A percentile compares a stretch with the other conserved stretches of the same genome.
phyloP scores from a whole-genome alignment of 352 stramenopile genomes.

The Phytopythium vexans region DNA sequence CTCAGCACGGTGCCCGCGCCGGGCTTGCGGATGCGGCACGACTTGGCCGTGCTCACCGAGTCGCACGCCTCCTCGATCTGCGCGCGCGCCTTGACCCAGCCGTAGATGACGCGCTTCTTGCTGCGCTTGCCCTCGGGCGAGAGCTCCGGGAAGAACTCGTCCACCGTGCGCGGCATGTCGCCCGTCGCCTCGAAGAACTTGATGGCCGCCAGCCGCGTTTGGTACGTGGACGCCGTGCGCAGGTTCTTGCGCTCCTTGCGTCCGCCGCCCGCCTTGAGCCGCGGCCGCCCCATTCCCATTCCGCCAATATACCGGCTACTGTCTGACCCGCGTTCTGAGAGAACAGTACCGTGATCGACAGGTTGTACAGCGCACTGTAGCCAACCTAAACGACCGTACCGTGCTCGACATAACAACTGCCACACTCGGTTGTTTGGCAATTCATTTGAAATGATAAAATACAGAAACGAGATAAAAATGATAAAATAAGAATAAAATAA shows the following conservation, averaged over 20 bases:
- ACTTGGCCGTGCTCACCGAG: constrained; percentile 26
- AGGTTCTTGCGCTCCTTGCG: constrained; percentile 30
- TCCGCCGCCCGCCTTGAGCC: constrained; percentile 19
- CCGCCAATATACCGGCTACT: background rate
- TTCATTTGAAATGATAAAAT: too few species aligned
- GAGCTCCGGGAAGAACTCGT: constrained; percentile 23
- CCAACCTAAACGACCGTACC: too few species aligned
- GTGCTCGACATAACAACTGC: too few species aligned
- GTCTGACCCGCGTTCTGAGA: background rate
- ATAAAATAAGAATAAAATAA: too few species aligned
- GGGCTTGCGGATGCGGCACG: constrained; percentile 23
- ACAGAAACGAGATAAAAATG: too few species aligned
- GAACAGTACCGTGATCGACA: too few species aligned
- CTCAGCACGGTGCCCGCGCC: constrained; percentile 23
- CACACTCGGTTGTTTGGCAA: too few species aligned
- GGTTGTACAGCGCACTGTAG: too few species aligned
- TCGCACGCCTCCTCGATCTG: constrained; percentile 36
- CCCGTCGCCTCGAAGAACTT: constrained; percentile 20
- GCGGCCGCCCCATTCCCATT: constrained; percentile 16
- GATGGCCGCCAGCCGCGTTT: constrained; percentile 28
- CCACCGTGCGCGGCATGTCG: constrained; percentile 25
- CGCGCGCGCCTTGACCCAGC: constrained; percentile 23
- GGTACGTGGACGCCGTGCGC: constrained; percentile 29
- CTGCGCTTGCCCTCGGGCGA: constrained; percentile 21
- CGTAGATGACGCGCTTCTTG: constrained; percentile 38